Evolutionary conservation across 306 rosid species (phyloP), one percentile per base, ranked within the genome.

Genomic region (Lathyrus aphaca): DNA sequence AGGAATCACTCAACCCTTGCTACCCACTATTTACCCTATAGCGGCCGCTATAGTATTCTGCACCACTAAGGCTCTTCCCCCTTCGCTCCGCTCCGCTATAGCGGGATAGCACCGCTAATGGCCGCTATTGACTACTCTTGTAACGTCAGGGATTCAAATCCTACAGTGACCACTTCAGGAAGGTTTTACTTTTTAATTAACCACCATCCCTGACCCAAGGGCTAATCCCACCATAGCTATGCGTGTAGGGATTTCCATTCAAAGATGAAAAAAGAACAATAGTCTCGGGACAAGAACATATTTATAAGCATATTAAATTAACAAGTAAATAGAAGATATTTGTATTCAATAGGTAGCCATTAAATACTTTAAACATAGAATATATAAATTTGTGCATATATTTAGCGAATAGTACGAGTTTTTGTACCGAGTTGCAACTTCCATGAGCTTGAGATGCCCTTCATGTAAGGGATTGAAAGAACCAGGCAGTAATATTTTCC

Each of bases 391-490:
- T 45, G 15, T 38, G 51, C 43, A 64, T 68, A 5, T 67, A 32
- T 39, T 38, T 65, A 55, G 61, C 9, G 12, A 69, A 57, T 18
- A 58, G 16, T 68, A 45, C 38, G 63, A 65, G 67, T 54, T 57
- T n/a, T n/a, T 29, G 50, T 86, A 93, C 98, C 94, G 64, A 42
- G 86, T 79, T 73, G 98, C 97, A 76, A 84, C 90, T 66, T 90
- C 97, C 84, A 90, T 77, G 68, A 93, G 97, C 80, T 81, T 90
- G 66, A 90, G 70, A 81, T 90, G 97, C 60, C 94, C 97, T 63
- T 90, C 90, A 57, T 93, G 98, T 60, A 93, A 81, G 4, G 98
- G 97, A 85, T 90, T 82, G 78, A 93, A 93, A 80, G 98, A 90
- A 70, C 97, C 98, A 27, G 98, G 67, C 17, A 93, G 72, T 75